Percentiles rank a stretch among this genome's conserved stretches.
phyloP scores from a whole-genome alignment of 345 rosid genomes.

The Euphorbia lathyris region DNA sequence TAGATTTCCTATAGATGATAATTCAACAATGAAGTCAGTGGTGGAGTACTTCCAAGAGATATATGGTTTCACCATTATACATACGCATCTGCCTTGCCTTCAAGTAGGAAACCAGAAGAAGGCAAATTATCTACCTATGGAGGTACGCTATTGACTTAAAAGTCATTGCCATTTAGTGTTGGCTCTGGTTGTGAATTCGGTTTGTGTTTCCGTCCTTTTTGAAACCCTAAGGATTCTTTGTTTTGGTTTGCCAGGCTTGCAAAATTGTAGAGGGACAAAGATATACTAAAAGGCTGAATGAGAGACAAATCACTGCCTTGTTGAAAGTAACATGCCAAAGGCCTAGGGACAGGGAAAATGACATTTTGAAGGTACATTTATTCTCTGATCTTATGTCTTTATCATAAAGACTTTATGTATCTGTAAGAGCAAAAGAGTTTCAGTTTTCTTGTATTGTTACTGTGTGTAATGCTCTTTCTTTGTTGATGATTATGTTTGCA shows the following conservation, averaged over 20 bases:
- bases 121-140: conserved; percentile 99
- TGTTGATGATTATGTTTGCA: not conserved
- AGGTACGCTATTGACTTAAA: conserved; percentile 40
- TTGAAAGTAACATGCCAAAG: conserved; percentile 95
- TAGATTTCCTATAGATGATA: conserved; percentile 98
- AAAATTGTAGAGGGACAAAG: conserved; percentile 98
- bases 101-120: conserved; percentile 98
- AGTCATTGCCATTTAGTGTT: not conserved
- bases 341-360: conserved; percentile 88
- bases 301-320: conserved; percentile 89
- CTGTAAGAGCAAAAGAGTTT: too few species aligned
- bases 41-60: conserved; percentile 96
- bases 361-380: conserved; percentile 59
- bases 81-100: conserved; percentile 94
- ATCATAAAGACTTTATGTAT: too few species aligned
- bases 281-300: conserved; percentile 88
- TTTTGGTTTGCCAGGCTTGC: conserved; percentile 59
- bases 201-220: not conserved
- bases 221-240: conserved; percentile 11
- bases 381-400: not conserved
- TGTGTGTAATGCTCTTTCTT: not conserved
- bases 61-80: conserved; percentile 93
- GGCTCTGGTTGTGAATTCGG: not conserved
- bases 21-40: conserved; percentile 88
- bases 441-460: not conserved